Base-by-base conservation (phyloP, 163 green algal genomes). In the Prototheca stagnorum region DNA sequence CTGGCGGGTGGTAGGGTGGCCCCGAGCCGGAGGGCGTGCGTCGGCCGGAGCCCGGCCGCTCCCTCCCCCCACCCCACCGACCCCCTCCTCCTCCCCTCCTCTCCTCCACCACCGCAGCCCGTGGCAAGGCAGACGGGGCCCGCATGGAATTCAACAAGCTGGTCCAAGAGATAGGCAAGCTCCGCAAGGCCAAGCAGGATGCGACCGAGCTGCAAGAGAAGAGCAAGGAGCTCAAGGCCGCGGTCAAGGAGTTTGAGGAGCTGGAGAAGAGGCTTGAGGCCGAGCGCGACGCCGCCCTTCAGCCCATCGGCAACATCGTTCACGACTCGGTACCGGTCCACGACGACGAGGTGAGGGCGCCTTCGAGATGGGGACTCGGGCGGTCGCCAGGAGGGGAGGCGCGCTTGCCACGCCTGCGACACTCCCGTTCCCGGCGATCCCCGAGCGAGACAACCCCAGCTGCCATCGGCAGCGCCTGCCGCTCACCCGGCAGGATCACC, bases 281-380 rank as follows among this genome's bases (percentile, higher is more conserved):
- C 12, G 59, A 59, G n/a, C 68, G 86, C 2, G 84, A 94, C 52
- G 54, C 47, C 26, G 74, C 73, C 19, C 39, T 92, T 35, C 25
- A 66, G 8, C 35, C 56, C n/a, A 93, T 99, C 37, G 91, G 91
- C 40, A 99, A 99, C 73, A 49, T 96, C n/a, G 90, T 99, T 55
- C 90, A 95, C 55, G 82, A 95, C 64, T 78, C 53, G 34, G 90
- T 98, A 37, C 86, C 88, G 11, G 57, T 97, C 26, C 72, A 59
- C 47, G 60, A 96, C 49, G 75, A 99, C 61, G 91, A 99, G 80
- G 85, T 93, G 48, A 5, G 54, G n/a, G 17, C 8, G 2, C 8
- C 19, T 21, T 3, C 24, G 8, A n/a, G 3, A 37, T 39, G 15
- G 23, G 7, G 6, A 14, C 15, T 2, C 23, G 6, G 6, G 21